phyloP scores from a whole-genome alignment of 148 eudicot genomes.

The Amaranthus hypochondriacus region DNA sequence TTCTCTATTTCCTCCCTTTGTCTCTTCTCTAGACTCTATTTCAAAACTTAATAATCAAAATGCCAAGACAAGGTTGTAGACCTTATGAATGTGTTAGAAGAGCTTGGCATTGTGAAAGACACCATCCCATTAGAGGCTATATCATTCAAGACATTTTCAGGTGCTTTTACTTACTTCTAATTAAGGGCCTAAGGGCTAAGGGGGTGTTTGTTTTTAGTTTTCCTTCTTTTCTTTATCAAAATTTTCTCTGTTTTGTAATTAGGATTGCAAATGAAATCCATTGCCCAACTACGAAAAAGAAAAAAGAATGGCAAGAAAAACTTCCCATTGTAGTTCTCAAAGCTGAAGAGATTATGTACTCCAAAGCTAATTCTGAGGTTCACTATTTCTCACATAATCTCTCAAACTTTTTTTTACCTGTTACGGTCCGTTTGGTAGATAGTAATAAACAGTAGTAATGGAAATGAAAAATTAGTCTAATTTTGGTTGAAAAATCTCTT shows the following conservation, averaged over 20 bases:
- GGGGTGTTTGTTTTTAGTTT: too few relatives aligned
- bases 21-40: neutral
- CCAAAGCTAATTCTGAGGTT: slow-evolving; percentile 93
- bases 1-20: neutral
- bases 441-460: too few relatives aligned
- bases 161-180: too few relatives aligned
- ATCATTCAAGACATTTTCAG: slow-evolving; percentile 84
- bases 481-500: too few relatives aligned
- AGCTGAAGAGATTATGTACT: slow-evolving; percentile 86
- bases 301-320: slow-evolving; percentile 93
- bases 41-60: slow-evolving; percentile 18
- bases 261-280: slow-evolving; percentile 79
- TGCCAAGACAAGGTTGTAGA: slow-evolving; percentile 82
- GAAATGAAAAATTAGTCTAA: too few relatives aligned
- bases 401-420: too few relatives aligned
- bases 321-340: slow-evolving; percentile 84
- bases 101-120: slow-evolving; percentile 91
- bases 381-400: neutral
- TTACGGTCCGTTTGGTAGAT: too few relatives aligned
- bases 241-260: too few relatives aligned
- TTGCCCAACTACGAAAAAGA: slow-evolving; percentile 58
- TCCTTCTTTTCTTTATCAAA: too few relatives aligned
- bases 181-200: too few relatives aligned
- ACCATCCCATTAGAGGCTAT: slow-evolving; percentile 85
- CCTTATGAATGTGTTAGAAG: slow-evolving; percentile 88